Conservation (phyloP, 495 filamentous ascomycete genomes). For the Aspergillus sclerotioniger region DNA sequence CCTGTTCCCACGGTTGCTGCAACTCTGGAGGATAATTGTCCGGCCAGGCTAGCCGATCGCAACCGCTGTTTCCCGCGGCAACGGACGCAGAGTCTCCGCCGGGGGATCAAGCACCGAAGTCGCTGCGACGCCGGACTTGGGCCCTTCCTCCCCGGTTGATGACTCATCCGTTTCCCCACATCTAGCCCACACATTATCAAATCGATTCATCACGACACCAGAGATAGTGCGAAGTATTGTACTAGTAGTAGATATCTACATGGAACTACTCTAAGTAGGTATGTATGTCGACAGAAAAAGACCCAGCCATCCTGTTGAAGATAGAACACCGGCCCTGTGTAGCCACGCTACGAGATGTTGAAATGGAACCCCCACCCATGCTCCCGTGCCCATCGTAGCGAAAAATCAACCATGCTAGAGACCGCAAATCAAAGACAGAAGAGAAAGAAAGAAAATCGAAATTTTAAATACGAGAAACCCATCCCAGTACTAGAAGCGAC, state of each 20-base stretch:
- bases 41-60: not conserved
- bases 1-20: not conserved
- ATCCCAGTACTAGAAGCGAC: not conserved
- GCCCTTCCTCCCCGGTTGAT: not conserved
- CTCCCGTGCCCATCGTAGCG: slow-evolving; percentile 1
- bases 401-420: not conserved
- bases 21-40: not conserved
- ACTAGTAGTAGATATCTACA: not conserved
- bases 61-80: slow-evolving; percentile 13
- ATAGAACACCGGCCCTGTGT: not conserved
- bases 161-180: not conserved
- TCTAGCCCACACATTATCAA: not conserved
- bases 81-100: slow-evolving; percentile 7
- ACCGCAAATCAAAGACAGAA: not conserved
- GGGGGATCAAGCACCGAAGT: slow-evolving; percentile 4
- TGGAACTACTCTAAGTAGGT: not conserved
- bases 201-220: not conserved
- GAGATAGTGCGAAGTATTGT: not conserved
- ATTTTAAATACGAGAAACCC: not conserved
- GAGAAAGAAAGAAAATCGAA: not conserved
- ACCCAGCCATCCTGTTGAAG: slow-evolving; percentile 3
- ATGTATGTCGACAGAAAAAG: not conserved
- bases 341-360: slow-evolving; percentile 18
- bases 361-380: slow-evolving; percentile 10
- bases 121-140: slow-evolving; percentile 3